Base-by-base conservation (phyloP, 2,329 filamentous ascomycete species). In the Botrytis deweyae region DNA sequence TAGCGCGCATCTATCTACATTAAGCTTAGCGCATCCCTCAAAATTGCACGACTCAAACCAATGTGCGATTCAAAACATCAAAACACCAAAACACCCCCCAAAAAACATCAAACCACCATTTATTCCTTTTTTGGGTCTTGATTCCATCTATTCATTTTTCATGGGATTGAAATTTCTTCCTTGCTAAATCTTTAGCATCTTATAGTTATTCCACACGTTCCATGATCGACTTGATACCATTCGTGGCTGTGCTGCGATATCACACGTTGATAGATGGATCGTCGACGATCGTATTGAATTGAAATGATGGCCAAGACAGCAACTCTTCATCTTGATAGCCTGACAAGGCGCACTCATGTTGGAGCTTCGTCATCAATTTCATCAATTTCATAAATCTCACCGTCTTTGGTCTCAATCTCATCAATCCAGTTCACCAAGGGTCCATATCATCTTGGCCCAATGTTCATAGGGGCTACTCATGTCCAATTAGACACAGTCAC, bases 221-320 rank as follows among this genome's bases (percentile, higher is more conserved):
- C 52, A 61, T 25, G 58, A 65, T 65, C 62, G n/a, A 46, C 40
- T 52, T 52, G 22, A 18, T 40, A 36, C 64, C 46, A 20, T 40
- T 40, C 64, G 59, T 62, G 64, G 64, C 64, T 67, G 33, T 67
- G 46, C 46, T 52, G 7, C 46, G 10, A 33, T 49, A 22, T 49
- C 29, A 46, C 22, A 66, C 20, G 46, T 36, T 16, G 64, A 67
- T 33, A 67, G 38, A 67, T 29, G 52, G 64, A 67, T 67, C 33
- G 16, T 67, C 36, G 46, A 67, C 14, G 64, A 67, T 55, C 46
- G 20, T n/a, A n/a, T 67, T 25, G 22, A 18, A 40, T 55, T 33
- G 46, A 67, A 40, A 52, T 67, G 44, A 67, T 52, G 44, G 64
- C 64, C 64, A 67, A 67, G 64, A 36, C 14, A n/a, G 38, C 16